Evolutionary conservation across 805 yeast species (phyloP).

Genomic region (Lachancea waltii): DNA sequence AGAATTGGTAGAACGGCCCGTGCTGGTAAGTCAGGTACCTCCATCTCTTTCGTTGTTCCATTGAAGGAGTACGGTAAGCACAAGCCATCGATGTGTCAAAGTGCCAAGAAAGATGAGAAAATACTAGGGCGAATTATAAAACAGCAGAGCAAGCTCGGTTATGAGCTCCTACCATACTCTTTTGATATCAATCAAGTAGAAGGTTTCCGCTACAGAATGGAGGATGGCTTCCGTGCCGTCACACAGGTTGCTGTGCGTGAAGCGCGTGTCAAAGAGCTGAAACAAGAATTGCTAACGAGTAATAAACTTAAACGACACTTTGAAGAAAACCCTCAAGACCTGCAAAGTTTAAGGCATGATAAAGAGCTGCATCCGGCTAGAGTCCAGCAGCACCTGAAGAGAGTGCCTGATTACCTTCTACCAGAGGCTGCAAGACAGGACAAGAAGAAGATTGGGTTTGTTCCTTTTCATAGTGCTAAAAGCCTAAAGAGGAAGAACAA

Average conservation of each 20-base stretch:
- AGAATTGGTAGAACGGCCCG: slow-evolving; percentile 97
- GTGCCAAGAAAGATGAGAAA: slow-evolving; percentile 81
- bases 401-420: slow-evolving; percentile 86
- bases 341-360: slow-evolving; percentile 84
- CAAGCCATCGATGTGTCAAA: slow-evolving; percentile 62
- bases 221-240: slow-evolving; percentile 94
- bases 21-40: slow-evolving; percentile 93
- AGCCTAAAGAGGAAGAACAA: slow-evolving; percentile 35
- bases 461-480: slow-evolving; percentile 55
- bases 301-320: slow-evolving; percentile 90
- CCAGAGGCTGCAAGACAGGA: slow-evolving; percentile 68
- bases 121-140: slow-evolving; percentile 67
- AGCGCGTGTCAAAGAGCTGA: slow-evolving; percentile 85
- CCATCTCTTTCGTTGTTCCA: slow-evolving; percentile 86
- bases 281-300: slow-evolving; percentile 77
- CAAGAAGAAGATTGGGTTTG: slow-evolving; percentile 55
- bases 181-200: slow-evolving; percentile 90
- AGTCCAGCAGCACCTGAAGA: slow-evolving; percentile 76
- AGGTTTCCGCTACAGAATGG: slow-evolving; percentile 92
- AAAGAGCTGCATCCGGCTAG: slow-evolving; percentile 78
- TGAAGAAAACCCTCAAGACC: slow-evolving; percentile 95
- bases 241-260: slow-evolving; percentile 86
- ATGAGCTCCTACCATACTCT: slow-evolving; percentile 76
- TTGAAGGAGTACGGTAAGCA: slow-evolving; percentile 82
- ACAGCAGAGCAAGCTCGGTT: slow-evolving; percentile 68